These are phyloP conservation scores for Xylaria sp. DNA, from an alignment of 2,329 filamentous ascomycete genomes.

Conservation along the genomic window DNA sequence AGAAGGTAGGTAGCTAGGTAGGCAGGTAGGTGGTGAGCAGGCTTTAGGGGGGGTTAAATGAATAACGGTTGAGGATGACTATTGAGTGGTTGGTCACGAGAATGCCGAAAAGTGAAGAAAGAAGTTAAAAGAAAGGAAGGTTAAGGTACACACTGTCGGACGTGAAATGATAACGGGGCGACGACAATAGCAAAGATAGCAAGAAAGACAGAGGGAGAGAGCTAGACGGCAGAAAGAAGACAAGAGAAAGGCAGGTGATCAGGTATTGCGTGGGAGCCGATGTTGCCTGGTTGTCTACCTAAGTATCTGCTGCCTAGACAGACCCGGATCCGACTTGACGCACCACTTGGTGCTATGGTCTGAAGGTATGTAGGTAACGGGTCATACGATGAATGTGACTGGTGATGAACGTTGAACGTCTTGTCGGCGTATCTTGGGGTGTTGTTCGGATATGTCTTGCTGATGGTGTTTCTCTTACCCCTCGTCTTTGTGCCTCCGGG, in stretches of 20 bases:
- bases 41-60: background rate
- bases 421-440: background rate
- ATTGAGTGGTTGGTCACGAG: slow-evolving; percentile 31
- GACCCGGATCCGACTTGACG: background rate
- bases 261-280: slow-evolving; percentile 14
- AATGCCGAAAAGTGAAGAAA: slow-evolving; percentile 31
- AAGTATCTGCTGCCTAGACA: slow-evolving; percentile 17
- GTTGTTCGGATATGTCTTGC: background rate
- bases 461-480: slow-evolving; percentile 2
- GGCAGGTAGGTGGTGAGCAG: background rate
- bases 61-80: background rate
- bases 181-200: background rate
- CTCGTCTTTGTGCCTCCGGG: slow-evolving; percentile 1
- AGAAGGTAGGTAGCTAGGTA: background rate
- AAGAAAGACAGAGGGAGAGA: slow-evolving; percentile 12
- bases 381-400: background rate
- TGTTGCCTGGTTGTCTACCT: slow-evolving; percentile 22
- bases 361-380: background rate
- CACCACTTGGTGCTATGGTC: background rate
- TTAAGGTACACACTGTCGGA: background rate
- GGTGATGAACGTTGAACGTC: background rate
- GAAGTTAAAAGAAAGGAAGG: slow-evolving; percentile 22
- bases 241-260: background rate
- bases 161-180: background rate
- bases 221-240: background rate